phyloP scores from a whole-genome alignment of 139 green algal genomes.

The Picochlorum sp. region DNA sequence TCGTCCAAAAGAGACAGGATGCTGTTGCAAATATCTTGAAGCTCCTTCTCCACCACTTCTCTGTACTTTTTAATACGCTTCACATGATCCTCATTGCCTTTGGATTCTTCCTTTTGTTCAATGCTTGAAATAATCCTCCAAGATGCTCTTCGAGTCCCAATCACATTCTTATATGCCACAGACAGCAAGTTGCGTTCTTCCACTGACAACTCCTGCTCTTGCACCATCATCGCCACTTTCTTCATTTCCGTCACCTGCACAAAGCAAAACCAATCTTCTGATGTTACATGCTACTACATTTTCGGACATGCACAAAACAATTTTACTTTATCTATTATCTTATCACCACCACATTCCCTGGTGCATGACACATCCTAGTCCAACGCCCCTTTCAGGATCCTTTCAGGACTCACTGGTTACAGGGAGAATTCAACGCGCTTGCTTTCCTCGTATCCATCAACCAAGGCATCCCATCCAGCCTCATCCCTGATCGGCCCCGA shows the following conservation, averaged over 20 bases:
- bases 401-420: too few relatives aligned
- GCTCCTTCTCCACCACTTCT: slow-evolving; percentile 79
- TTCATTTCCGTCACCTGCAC: slow-evolving; percentile 85
- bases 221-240: slow-evolving; percentile 79
- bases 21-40: slow-evolving; percentile 72
- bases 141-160: slow-evolving; percentile 84
- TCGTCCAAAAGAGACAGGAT: slow-evolving; percentile 90
- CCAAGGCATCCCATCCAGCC: too few relatives aligned
- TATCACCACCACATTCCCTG: too few relatives aligned
- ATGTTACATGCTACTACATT: too few relatives aligned
- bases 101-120: slow-evolving; percentile 99
- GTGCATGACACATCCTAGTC: too few relatives aligned
- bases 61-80: slow-evolving; percentile 89
- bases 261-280: background rate
- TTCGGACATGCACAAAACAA: too few relatives aligned
- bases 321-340: too few relatives aligned
- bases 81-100: slow-evolving; percentile 92
- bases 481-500: too few relatives aligned
- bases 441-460: too few relatives aligned
- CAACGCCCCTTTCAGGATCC: too few relatives aligned
- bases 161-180: slow-evolving; percentile 99
- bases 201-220: slow-evolving; percentile 90
- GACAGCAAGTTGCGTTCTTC: slow-evolving; percentile 98
- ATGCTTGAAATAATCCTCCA: slow-evolving; percentile 98
- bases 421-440: too few relatives aligned